Evolutionary conservation across 2,329 filamentous ascomycete genomes (phyloP).

Genomic region (Exophiala calicioides): DNA sequence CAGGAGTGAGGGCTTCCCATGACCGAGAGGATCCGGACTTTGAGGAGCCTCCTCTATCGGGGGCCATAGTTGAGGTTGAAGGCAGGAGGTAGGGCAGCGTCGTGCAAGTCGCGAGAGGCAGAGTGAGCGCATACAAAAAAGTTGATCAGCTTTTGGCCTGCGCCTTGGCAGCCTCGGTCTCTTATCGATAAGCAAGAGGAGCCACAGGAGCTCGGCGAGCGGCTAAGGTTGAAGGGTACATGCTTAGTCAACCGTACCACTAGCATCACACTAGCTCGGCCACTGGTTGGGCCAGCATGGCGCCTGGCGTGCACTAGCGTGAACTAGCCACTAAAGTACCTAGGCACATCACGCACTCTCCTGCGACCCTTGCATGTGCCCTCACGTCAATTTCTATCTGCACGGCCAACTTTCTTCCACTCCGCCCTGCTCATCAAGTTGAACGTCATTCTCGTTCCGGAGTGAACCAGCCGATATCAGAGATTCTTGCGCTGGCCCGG

Average conservation of each 20-base stretch:
- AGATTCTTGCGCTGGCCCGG: slow-evolving; percentile 5
- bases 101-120: no score
- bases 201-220: no score
- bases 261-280: no score
- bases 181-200: background rate
- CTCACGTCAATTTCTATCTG: slow-evolving; percentile 12
- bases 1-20: slow-evolving; percentile 70
- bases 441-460: background rate
- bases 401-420: slow-evolving; percentile 10
- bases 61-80: slow-evolving; percentile 26
- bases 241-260: no score
- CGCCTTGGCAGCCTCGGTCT: background rate
- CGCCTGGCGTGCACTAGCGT: no score
- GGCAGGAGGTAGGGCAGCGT: background rate
- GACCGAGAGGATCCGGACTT: slow-evolving; percentile 53
- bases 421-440: background rate
- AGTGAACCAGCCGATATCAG: background rate
- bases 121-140: background rate
- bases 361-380: slow-evolving; percentile 15
- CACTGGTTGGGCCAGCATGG: no score
- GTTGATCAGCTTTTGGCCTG: background rate
- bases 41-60: slow-evolving; percentile 45
- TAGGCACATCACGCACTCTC: no score
- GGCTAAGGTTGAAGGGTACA: no score
- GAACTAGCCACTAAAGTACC: no score